Percentiles rank a stretch among this genome's conserved stretches.
Evolutionary conservation across 2,329 filamentous ascomycete species (phyloP).

Genomic region (Sphaceloma murrayae): DNA sequence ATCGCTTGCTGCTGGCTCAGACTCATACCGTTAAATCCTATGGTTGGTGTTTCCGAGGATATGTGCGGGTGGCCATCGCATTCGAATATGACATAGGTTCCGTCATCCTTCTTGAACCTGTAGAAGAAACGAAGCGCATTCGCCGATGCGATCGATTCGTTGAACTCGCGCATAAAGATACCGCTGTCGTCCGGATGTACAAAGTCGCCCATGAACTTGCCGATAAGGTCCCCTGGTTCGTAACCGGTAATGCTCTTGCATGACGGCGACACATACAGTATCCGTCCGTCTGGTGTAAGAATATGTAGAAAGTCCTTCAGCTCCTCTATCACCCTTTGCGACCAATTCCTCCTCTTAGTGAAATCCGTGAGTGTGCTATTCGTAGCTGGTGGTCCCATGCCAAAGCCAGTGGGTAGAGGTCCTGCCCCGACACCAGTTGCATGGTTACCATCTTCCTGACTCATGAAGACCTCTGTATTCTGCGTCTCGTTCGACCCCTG

Average conservation of each 20-base stretch:
- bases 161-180: constrained; percentile 78
- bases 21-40: constrained; percentile 14
- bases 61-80: constrained; percentile 89
- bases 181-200: constrained; percentile 78
- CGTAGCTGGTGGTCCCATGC: constrained; percentile 34
- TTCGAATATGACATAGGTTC: constrained; percentile 71
- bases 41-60: constrained; percentile 48
- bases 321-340: constrained; percentile 79
- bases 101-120: constrained; percentile 66
- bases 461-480: constrained; percentile 21
- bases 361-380: constrained; percentile 54
- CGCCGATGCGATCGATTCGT: constrained; percentile 77
- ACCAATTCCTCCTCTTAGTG: constrained; percentile 66
- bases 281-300: constrained; percentile 70
- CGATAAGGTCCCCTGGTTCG: constrained; percentile 57
- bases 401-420: constrained; percentile 47
- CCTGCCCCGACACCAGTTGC: constrained; percentile 44
- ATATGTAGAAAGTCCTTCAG: constrained; percentile 83
- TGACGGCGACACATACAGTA: constrained; percentile 79
- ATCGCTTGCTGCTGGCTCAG: constrained; percentile 40
- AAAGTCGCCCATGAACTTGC: constrained; percentile 67
- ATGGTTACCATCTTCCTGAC: constrained; percentile 22
- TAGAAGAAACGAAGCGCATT: constrained; percentile 76
- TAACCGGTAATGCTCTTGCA: constrained; percentile 68
- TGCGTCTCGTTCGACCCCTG: constrained; percentile 20